A percentile compares a stretch with the other conserved stretches of the same genome.
phyloP scores from a whole-genome alignment of 1,284 basidiomycete genomes.

The Ustanciosporium gigantosporum region DNA sequence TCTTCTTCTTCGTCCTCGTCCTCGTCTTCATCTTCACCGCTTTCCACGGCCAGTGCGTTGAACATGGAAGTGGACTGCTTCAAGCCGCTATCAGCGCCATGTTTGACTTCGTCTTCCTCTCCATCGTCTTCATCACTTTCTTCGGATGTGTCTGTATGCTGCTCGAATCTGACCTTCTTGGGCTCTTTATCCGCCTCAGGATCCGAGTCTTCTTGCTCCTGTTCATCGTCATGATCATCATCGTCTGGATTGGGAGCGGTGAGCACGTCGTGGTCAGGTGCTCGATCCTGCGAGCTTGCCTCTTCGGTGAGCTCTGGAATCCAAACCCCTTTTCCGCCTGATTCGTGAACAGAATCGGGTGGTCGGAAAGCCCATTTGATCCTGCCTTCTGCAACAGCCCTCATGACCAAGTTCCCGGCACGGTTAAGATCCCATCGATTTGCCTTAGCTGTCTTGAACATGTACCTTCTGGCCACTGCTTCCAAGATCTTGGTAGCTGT shows the following conservation, averaged over 20 bases:
- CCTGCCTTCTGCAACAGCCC: conserved; percentile 73
- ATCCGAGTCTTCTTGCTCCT: conserved; percentile 13
- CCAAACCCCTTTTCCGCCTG: conserved; percentile 25
- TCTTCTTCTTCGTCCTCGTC: conserved; percentile 11
- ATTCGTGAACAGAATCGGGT: conserved; percentile 1
- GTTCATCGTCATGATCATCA: conserved; percentile 8
- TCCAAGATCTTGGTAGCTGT: conserved; percentile 79
- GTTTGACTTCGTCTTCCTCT: conserved; percentile 2
- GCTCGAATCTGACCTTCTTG: neutral
- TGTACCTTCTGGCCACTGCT: conserved; percentile 74
- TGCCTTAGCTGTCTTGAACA: conserved; percentile 78
- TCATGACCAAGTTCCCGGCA: conserved; percentile 75
- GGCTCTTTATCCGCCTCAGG: conserved; percentile 1
- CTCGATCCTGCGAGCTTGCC: too few species aligned
- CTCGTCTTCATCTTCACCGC: conserved; percentile 19
- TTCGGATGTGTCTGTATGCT: neutral
- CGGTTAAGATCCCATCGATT: conserved; percentile 83
- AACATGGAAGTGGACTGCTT: conserved; percentile 14
- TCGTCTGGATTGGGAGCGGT: conserved; percentile 21
- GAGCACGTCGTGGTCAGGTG: conserved; percentile 7
- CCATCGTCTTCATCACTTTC: conserved; percentile 4
- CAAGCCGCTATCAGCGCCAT: neutral
- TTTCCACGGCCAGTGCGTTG: conserved; percentile 32
- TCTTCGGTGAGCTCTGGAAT: too few species aligned
- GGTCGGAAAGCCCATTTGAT: conserved; percentile 75